Conservation (phyloP, 2,329 filamentous ascomycete genomes). For the Dothideomycetidae sp. region DNA sequence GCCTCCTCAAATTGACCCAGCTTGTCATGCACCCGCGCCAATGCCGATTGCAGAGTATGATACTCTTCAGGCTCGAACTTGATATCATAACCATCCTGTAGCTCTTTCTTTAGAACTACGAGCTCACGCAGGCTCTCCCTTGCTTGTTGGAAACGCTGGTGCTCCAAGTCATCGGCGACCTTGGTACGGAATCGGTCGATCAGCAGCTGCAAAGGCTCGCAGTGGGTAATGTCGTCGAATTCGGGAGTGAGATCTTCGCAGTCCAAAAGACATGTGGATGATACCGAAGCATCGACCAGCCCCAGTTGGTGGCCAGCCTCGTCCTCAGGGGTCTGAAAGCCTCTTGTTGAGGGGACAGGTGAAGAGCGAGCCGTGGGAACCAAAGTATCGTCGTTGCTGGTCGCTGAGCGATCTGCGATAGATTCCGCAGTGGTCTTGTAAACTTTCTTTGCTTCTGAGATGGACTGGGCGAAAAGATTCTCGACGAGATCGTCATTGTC, state of each 20-base stretch:
- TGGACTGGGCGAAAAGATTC: too few species aligned
- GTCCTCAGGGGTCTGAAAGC: too few species aligned
- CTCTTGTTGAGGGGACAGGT: too few species aligned
- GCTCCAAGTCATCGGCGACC: not conserved
- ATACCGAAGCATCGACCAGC: too few species aligned
- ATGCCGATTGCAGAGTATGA: not conserved
- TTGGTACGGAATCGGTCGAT: slow-evolving; percentile 4
- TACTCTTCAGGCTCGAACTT: slow-evolving; percentile 1
- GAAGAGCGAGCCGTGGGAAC: too few species aligned
- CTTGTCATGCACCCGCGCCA: slow-evolving; percentile 4
- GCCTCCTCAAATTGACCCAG: slow-evolving; percentile 4
- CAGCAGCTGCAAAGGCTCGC: slow-evolving; percentile 6
- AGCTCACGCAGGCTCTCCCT: slow-evolving; percentile 4
- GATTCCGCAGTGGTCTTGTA: too few species aligned
- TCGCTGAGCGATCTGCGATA: too few species aligned
- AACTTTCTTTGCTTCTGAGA: too few species aligned
- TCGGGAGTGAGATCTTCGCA: slow-evolving; percentile 3
- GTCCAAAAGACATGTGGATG: too few species aligned
- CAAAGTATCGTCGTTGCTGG: too few species aligned
- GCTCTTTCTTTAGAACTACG: slow-evolving; percentile 4
- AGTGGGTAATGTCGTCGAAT: slow-evolving; percentile 6
- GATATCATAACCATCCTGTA: slow-evolving; percentile 2
- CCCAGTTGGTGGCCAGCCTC: too few species aligned
- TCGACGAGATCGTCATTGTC: too few species aligned
- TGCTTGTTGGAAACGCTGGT: slow-evolving; percentile 4